These are phyloP conservation scores for Lasiodiplodia citricola DNA, from an alignment of 2,329 filamentous ascomycete genomes.

Conservation along the genomic window DNA sequence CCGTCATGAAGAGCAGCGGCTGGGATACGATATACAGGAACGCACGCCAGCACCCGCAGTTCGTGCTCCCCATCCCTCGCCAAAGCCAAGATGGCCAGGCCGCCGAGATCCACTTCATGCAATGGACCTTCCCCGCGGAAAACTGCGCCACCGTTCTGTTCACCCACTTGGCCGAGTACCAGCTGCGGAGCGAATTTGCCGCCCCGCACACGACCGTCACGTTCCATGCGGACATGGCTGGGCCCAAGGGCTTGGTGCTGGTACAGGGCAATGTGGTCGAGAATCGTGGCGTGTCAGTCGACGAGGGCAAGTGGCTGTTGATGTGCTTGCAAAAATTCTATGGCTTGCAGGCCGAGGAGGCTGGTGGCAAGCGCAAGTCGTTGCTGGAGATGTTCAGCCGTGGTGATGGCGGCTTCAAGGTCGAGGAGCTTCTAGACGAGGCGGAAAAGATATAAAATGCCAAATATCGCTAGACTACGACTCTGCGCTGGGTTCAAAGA, in stretches of 20 bases:
- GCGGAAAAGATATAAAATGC: conserved; percentile 71
- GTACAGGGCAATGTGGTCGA: conserved; percentile 83
- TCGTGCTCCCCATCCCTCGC: conserved; percentile 86
- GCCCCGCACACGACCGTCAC: conserved; percentile 93
- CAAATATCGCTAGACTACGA: not conserved
- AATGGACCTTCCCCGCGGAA: conserved; percentile 87
- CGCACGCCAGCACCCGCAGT: conserved; percentile 80
- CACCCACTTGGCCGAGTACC: conserved; percentile 92
- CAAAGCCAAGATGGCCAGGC: conserved; percentile 58
- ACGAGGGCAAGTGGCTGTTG: conserved; percentile 87
- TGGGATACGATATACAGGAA: conserved; percentile 74
- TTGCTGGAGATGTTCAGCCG: conserved; percentile 81
- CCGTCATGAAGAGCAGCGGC: conserved; percentile 74
- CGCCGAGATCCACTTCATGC: conserved; percentile 93
- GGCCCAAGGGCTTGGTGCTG: conserved; percentile 78
- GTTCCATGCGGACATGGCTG: conserved; percentile 81
- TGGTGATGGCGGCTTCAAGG: conserved; percentile 78
- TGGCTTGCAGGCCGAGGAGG: conserved; percentile 63
- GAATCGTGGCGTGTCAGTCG: conserved; percentile 74
- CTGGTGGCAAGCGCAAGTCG: conserved; percentile 60
- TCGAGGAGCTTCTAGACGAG: conserved; percentile 87
- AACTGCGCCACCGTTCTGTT: conserved; percentile 73
- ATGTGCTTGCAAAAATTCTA: conserved; percentile 97
- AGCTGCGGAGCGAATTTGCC: conserved; percentile 85
- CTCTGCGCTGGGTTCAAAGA: not conserved